Evolutionary conservation across 768 basidiomycete species (phyloP), one percentile per base, ranked within the genome.

Genomic region (Mycena belliarum): DNA sequence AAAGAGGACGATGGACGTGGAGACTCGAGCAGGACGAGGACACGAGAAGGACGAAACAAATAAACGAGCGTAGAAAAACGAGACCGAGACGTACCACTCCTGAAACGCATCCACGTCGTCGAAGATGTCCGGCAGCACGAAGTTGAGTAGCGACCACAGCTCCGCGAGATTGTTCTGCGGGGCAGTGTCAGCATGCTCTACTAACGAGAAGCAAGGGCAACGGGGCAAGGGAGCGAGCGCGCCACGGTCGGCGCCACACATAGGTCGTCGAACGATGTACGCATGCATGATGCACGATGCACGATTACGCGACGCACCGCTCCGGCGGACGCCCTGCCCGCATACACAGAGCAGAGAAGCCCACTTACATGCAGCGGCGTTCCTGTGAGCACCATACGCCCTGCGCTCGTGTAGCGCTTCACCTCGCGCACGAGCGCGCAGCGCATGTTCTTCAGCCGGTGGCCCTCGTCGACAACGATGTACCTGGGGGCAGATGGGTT

Each of bases 401-500:
- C 92, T 0, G 89, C 93, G 52, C 87, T 87, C 2, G 77, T 75
- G 68, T 94, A 95, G 65, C 85, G 84, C 75, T 95, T 95, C 64
- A 99, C 89, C 71, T 96, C 93, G 56, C 81, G 80, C 73, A 98
- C 91, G 16, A 98, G 82, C 75, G 84, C 88, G 72, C 93, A 94
- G 66, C 98, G 84, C 56, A 96, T 78, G 66, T 99, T 99, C 78
- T 98, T 98, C 69, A 99, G 72, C 23, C 96, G 79, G 72, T 99
- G 97, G 0, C 96, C 93, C 73, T 96, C 93, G 69, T 95, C 93
- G 3, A 99, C 96, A 57, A 98, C 92, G 69, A 98, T 93, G 69
- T 95, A 97, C 24, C 91, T 86, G 89, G 89, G n/a, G 6, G 33
- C 12, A 35, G 33, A 32, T 6, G 29, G 6, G 33, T 35, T 15